A percentile compares a stretch with the other conserved stretches of the same genome.
Evolutionary conservation across 2,329 filamentous ascomycete species (phyloP).

Genomic region (Botrytis aclada): DNA sequence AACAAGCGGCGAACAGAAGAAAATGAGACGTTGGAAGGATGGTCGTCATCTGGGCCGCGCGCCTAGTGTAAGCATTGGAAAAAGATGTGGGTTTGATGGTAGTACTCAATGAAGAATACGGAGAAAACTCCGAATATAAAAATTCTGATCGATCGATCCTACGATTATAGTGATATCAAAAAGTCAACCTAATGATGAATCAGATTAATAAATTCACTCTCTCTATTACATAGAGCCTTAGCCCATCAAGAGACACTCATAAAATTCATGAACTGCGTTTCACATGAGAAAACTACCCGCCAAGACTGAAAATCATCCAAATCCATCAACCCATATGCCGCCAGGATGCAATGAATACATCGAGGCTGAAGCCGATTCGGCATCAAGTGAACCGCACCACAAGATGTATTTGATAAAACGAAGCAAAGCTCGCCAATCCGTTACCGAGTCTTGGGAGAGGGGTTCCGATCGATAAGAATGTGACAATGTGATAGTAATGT

Average conservation of each 20-base stretch:
- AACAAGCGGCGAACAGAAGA: background rate
- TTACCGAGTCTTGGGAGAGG: background rate
- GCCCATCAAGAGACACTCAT: background rate
- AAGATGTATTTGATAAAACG: background rate
- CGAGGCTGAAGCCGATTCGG: background rate
- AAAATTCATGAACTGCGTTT: background rate
- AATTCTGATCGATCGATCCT: background rate
- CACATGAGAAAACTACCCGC: background rate
- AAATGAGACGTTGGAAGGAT: background rate
- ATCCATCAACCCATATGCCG: background rate
- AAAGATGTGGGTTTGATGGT: background rate
- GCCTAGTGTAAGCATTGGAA: background rate
- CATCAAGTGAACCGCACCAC: background rate
- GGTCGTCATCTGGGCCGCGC: background rate
- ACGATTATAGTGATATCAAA: background rate
- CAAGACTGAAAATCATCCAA: background rate
- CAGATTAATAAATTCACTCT: no score
- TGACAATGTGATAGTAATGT: background rate
- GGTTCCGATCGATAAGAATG: background rate
- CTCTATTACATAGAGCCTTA: background rate
- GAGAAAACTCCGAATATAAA: background rate
- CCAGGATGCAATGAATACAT: background rate
- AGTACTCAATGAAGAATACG: background rate
- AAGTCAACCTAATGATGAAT: no score
- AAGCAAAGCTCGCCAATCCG: background rate